phyloP scores from a whole-genome alignment of 2,329 filamentous ascomycete species.

The Fusarium torreyae region DNA sequence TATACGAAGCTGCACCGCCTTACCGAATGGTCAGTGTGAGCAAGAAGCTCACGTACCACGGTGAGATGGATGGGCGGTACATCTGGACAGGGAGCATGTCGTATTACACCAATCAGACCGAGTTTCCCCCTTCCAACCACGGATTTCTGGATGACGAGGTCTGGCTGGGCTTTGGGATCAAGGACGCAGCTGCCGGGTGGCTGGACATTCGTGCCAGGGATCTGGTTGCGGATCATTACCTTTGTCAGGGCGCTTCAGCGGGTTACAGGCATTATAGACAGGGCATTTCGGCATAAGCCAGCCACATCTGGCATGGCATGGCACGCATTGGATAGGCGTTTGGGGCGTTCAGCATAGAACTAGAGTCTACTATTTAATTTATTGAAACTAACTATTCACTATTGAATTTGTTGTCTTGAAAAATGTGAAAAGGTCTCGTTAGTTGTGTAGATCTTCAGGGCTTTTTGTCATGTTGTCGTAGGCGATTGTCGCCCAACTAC shows the following conservation, averaged over 20 bases:
- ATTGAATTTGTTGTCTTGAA: background rate
- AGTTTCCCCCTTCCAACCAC: constrained; percentile 31
- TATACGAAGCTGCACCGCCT: constrained; percentile 35
- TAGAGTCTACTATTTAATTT: background rate
- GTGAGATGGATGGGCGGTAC: constrained; percentile 37
- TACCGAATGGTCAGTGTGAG: constrained; percentile 46
- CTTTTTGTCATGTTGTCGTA: background rate
- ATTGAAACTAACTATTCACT: constrained; percentile 3
- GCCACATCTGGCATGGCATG: background rate
- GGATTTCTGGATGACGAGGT: constrained; percentile 44
- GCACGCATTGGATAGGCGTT: constrained; percentile 16
- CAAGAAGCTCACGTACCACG: constrained; percentile 44
- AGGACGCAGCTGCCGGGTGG: constrained; percentile 43
- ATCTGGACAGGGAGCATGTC: constrained; percentile 43
- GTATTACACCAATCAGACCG: constrained; percentile 34
- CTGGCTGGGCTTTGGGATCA: constrained; percentile 45
- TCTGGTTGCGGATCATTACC: constrained; percentile 39
- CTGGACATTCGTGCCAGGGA: constrained; percentile 41
- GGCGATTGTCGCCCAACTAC: constrained; percentile 5
- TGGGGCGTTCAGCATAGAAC: background rate
- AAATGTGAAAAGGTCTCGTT: background rate
- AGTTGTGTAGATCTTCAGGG: background rate
- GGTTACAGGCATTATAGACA: constrained; percentile 36
- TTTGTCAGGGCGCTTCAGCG: constrained; percentile 35
- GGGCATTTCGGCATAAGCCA: constrained; percentile 25